Evolutionary conservation across 495 filamentous ascomycete genomes (phyloP), one percentile per base, ranked within the genome.

Genomic region (Chaetomium cochliodes): DNA sequence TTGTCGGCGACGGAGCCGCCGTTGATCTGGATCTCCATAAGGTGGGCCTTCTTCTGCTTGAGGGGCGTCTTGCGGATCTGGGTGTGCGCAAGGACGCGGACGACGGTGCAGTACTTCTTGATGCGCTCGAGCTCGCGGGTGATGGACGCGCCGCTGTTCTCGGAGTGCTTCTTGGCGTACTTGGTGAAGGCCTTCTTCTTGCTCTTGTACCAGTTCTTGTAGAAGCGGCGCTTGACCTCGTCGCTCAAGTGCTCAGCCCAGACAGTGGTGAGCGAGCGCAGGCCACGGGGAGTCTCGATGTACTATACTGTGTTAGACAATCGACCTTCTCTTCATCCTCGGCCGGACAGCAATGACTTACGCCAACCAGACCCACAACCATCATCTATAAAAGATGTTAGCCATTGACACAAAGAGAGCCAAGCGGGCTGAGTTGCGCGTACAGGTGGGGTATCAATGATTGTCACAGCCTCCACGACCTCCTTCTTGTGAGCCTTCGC

Each of bases 181-280:
- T 96, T 97, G 85, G 96, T 99, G 86, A 98, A 99, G 63, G 96
- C 96, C 92, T 99, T 99, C 91, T 97, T 98, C 93, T 99, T 99
- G 86, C 86, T 90, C 86, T 96, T 96, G 90, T 99, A 99, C 96
- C 96, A 99, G 87, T 99, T 99, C 92, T 99, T 99, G 90, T 99
- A 99, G 91, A 99, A 99, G 78, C 96, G 92, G 70, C 96, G 90
- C 86, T 96, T 96, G 81, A 99, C 79, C 85, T 97, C 96, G 80
- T 99, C 96, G 81, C 89, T 89, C 78, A 99, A 80, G 82, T 99
- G 96, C 86, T 97, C 93, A 77, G 94, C 94, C 96, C 96, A 99
- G 79, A 99, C 90, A 77, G 96, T 99, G 77, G 93, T 96, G 79
- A 99, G 92, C 64, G 96, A 98, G 76, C 96, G 96, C 74, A 98